Evolutionary conservation across 2,329 filamentous ascomycete genomes (phyloP).

Genomic region (Xylaria sp.): DNA sequence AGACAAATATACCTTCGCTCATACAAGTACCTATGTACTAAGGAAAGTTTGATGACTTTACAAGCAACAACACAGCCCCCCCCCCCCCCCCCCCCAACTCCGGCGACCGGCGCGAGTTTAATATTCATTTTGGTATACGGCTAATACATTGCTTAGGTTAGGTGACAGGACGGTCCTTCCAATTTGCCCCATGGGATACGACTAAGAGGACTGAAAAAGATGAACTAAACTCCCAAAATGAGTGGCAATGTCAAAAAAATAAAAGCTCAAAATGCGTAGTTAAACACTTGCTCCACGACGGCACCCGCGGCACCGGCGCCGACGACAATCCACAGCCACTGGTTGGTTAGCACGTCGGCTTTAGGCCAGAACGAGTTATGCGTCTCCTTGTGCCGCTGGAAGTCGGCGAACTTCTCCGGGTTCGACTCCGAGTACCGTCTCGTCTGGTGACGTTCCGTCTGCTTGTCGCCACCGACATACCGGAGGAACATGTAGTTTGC

Average conservation of each 20-base stretch:
- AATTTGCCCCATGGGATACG: not conserved
- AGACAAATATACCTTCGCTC: too few species aligned
- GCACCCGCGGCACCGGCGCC: conserved; percentile 62
- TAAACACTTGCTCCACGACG: conserved; percentile 55
- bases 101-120: too few species aligned
- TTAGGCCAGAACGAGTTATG: conserved; percentile 72
- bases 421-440: conserved; percentile 63
- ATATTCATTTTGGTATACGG: too few species aligned
- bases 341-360: conserved; percentile 61
- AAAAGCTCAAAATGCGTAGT: conserved; percentile 18
- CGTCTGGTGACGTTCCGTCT: conserved; percentile 64
- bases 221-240: too few species aligned
- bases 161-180: not conserved
- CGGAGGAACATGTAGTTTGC: conserved; percentile 70
- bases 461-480: conserved; percentile 65
- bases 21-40: too few species aligned
- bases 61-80: too few species aligned
- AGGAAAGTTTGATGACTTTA: too few species aligned
- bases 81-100: too few species aligned
- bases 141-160: not conserved
- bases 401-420: conserved; percentile 62
- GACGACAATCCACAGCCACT: conserved; percentile 66
- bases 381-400: conserved; percentile 62
- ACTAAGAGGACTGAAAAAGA: not conserved
- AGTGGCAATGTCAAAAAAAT: not conserved